phyloP scores from a whole-genome alignment of 192 early-diverging fungal species.

The Entomortierella lignicola region DNA sequence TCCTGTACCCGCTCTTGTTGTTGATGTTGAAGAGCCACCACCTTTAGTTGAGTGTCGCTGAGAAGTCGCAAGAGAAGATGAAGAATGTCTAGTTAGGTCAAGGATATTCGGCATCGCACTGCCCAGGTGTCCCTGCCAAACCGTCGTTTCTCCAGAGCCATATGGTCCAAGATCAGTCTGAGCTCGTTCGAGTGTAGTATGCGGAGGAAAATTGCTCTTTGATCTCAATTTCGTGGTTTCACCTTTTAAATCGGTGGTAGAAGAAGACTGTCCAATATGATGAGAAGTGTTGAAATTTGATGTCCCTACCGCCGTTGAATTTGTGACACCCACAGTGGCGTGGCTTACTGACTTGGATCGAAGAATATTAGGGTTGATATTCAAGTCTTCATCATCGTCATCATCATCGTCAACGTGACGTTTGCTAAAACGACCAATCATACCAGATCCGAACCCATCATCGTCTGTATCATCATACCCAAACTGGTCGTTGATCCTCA shows the following conservation, averaged over 20 bases:
- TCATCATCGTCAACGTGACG: slow-evolving; percentile 23
- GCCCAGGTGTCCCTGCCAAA: slow-evolving; percentile 12
- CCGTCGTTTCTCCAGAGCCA: background rate
- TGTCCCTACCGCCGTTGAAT: background rate
- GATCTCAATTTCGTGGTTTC: slow-evolving; percentile 11
- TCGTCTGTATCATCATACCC: slow-evolving; percentile 36
- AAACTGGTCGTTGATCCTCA: slow-evolving; percentile 19
- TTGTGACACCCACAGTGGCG: background rate
- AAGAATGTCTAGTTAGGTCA: background rate
- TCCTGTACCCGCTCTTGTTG: slow-evolving; percentile 13
- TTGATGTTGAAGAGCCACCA: slow-evolving; percentile 3
- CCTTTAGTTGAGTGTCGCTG: slow-evolving; percentile 5
- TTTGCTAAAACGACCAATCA: slow-evolving; percentile 42
- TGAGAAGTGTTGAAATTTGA: background rate
- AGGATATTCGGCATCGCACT: slow-evolving; percentile 1
- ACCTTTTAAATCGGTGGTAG: slow-evolving; percentile 1
- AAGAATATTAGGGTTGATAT: background rate
- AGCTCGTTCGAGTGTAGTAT: slow-evolving; percentile 18
- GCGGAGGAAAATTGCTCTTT: slow-evolving; percentile 7
- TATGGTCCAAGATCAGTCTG: slow-evolving; percentile 26
- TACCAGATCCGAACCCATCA: slow-evolving; percentile 29
- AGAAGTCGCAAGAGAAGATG: background rate
- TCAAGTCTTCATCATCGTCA: slow-evolving; percentile 5
- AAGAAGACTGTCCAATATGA: background rate
- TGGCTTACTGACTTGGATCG: background rate